Base-by-base conservation (phyloP, 495 filamentous ascomycete genomes). In the Ramalina peruviana region DNA sequence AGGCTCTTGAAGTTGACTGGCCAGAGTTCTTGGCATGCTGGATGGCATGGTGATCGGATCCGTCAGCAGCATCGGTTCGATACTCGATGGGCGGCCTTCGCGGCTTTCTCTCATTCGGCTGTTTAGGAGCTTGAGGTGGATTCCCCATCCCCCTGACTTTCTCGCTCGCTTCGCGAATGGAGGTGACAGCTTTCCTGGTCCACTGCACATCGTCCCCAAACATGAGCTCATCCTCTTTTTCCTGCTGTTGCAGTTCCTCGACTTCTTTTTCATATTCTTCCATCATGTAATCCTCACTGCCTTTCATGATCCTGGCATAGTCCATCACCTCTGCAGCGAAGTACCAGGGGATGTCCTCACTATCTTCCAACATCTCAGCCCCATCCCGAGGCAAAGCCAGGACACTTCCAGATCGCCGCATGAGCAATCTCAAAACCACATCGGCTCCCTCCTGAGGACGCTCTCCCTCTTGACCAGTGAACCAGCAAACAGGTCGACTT, bases 231-330 rank as follows among this genome's bases (percentile, higher is more conserved):
- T 98, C 92, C 62, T 94, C 87, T 44, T 78, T 73, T 62, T 86
- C 85, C 64, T 94, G 87, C 46, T 63, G 64, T 54, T 78, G 71
- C 27, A 98, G 67, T 12, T 86, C 78, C 40, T 77, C 70, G 16
- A 94, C 81, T 58, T 97, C 92, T 7, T 68, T 57, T 49, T 88
- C 77, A 61, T 81, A 90, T 62, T 96, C 82, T 45, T 76, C 69
- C 16, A 65, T 58, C 83, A 98, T 88, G 57, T 97, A 97, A 15
- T 83, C 79, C 61, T 86, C 82, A 4, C 83, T 88, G 12, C 90
- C 92, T 65, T 86, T 94, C 85, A 98, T 96, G 41, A 98, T 81
- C 43, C 92, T 76, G 43, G 88, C 88, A 68, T 95, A 97, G 62
- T 98, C 92, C 60, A 88, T 76, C 17, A 95, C 87, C 55, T 94